A percentile compares a stretch with the other conserved stretches of the same genome.
phyloP scores from a whole-genome alignment of 441 rosid species.

The Gossypium trilobum region DNA sequence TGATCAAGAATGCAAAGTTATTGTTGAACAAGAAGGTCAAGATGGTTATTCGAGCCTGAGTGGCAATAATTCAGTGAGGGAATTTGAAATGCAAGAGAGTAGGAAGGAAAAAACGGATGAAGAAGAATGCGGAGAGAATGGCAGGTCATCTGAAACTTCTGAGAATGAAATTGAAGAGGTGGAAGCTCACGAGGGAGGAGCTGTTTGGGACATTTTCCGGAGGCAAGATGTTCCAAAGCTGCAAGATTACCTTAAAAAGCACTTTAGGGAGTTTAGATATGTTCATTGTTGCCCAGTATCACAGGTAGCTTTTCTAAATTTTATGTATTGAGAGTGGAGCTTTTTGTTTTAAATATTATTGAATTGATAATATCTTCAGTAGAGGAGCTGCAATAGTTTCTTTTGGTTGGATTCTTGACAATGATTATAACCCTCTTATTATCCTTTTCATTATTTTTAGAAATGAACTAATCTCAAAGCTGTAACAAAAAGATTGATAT shows the following conservation, averaged over 20 bases:
- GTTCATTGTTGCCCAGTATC: slow-evolving; percentile 42
- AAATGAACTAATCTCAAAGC: neutral
- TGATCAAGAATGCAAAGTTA: slow-evolving; percentile 16
- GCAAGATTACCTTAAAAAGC: slow-evolving; percentile 52
- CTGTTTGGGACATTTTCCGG: slow-evolving; percentile 86
- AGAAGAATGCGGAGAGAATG: slow-evolving; percentile 3
- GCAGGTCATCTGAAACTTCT: slow-evolving; percentile 11
- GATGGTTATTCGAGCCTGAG: slow-evolving; percentile 10
- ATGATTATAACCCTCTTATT: neutral
- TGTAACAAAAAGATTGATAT: no score
- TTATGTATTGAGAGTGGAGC: neutral
- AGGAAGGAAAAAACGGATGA: slow-evolving; percentile 11
- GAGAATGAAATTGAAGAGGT: slow-evolving; percentile 18
- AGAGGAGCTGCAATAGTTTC: neutral
- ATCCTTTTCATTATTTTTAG: neutral
- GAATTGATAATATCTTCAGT: neutral
- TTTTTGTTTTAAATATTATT: neutral
- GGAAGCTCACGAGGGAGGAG: slow-evolving; percentile 44
- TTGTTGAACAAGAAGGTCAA: slow-evolving; percentile 8
- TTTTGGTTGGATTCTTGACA: neutral
- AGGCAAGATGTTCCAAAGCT: slow-evolving; percentile 68
- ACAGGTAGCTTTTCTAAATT: slow-evolving; percentile 31
- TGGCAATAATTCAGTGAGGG: slow-evolving; percentile 9
- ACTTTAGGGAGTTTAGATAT: slow-evolving; percentile 66
- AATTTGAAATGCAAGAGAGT: slow-evolving; percentile 10